These are phyloP conservation scores for Ophiosphaerella herpotricha DNA, from an alignment of 2,329 filamentous ascomycete species.

Conservation along the genomic window DNA sequence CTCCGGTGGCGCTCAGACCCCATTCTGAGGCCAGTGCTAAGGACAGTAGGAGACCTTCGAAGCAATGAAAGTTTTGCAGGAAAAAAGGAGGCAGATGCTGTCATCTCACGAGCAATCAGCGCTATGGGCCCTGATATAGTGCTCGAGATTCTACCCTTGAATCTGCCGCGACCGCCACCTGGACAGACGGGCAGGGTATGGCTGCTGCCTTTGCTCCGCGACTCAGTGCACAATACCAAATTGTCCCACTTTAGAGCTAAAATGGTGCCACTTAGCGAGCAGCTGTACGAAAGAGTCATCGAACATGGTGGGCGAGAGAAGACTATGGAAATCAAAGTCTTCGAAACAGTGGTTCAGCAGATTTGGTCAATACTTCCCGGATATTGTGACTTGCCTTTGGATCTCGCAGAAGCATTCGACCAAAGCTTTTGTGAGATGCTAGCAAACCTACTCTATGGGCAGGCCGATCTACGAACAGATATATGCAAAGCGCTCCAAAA, in stretches of 20 bases:
- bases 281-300: slow-evolving; percentile 85
- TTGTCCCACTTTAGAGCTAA: slow-evolving; percentile 83
- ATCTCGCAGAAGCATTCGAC: slow-evolving; percentile 73
- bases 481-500: slow-evolving; percentile 85
- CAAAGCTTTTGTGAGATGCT: slow-evolving; percentile 87
- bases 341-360: slow-evolving; percentile 93
- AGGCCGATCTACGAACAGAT: slow-evolving; percentile 83
- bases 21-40: slow-evolving; percentile 74
- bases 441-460: slow-evolving; percentile 89
- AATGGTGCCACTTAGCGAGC: slow-evolving; percentile 86
- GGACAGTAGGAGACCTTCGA: slow-evolving; percentile 82
- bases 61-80: slow-evolving; percentile 86
- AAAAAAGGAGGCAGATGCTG: slow-evolving; percentile 92
- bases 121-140: slow-evolving; percentile 90
- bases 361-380: slow-evolving; percentile 93
- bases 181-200: slow-evolving; percentile 87
- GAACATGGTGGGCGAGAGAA: slow-evolving; percentile 82
- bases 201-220: slow-evolving; percentile 89
- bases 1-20: slow-evolving; percentile 84
- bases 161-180: slow-evolving; percentile 75
- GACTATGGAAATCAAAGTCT: slow-evolving; percentile 96
- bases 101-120: slow-evolving; percentile 83
- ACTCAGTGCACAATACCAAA: slow-evolving; percentile 86
- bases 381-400: slow-evolving; percentile 90
- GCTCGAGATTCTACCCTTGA: slow-evolving; percentile 80